phyloP scores from a whole-genome alignment of 1,139 yeast genomes.

The Geotrichum macrosporum region DNA sequence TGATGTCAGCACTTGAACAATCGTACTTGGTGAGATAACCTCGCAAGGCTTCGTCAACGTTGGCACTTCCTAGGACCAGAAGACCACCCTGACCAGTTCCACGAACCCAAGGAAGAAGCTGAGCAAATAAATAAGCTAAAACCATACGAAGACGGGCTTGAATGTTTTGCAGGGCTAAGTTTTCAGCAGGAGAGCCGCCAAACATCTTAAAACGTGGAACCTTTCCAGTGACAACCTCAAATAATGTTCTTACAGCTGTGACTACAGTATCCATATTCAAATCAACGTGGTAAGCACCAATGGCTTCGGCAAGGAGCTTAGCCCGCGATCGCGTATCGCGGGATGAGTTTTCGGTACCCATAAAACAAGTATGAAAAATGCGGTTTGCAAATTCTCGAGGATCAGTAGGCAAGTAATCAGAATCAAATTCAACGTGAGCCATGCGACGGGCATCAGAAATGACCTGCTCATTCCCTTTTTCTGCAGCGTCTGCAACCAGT shows the following conservation, averaged over 20 bases:
- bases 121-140: conserved; percentile 86
- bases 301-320: conserved; percentile 62
- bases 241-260: conserved; percentile 63
- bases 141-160: conserved; percentile 97
- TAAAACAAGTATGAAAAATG: conserved; percentile 82
- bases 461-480: conserved; percentile 67
- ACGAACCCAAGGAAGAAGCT: conserved; percentile 91
- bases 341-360: conserved; percentile 95
- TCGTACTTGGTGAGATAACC: conserved; percentile 96
- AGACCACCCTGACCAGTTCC: conserved; percentile 68
- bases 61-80: conserved; percentile 89
- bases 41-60: conserved; percentile 94
- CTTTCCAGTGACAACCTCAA: conserved; percentile 86
- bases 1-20: conserved; percentile 93
- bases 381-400: conserved; percentile 72
- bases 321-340: conserved; percentile 81
- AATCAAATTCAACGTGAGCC: conserved; percentile 46
- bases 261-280: conserved; percentile 87
- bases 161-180: conserved; percentile 88
- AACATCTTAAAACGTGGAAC: conserved; percentile 82
- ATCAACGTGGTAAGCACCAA: conserved; percentile 89
- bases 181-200: conserved; percentile 90
- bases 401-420: conserved; percentile 60
- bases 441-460: conserved; percentile 65
- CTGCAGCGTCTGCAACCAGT: conserved; percentile 63